Base-by-base conservation (phyloP, 805 yeast species). In the Kazachstania viticola region DNA sequence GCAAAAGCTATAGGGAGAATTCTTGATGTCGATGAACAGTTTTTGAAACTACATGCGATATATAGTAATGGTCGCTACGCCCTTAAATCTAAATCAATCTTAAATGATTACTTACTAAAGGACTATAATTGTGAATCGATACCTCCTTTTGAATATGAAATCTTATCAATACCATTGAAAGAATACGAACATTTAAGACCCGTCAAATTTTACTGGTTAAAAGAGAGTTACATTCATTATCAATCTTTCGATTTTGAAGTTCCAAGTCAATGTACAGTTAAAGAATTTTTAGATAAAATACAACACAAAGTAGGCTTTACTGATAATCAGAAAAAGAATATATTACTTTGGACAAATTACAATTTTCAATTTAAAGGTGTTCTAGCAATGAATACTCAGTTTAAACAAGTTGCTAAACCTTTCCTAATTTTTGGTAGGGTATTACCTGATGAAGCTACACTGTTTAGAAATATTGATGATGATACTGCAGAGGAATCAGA, bases 111-210 rank as follows among this genome's bases (percentile, higher is more conserved):
- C 33, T 42, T 61, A 19, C 53, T 65, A 4, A 60, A 60, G 30
- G 60, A 60, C 32, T 45, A 51, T 19, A 52, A 61, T 5, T 49
- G 51, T 32, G 53, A 48, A 21, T 36, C 48, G 9, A 54, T 52
- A n/a, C 62, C 74, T 4, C 46, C 62, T 2, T 69, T 88, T 36
- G 77, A 76, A 41, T 88, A 80, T 51, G 95, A 88, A 48, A 57
- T 79, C 1, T 64, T 91, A 46, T 79, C 74, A 28, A 74, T 85
- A 27, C 73, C 87, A 2, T 60, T 88, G 33, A 67, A 62, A 22
- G 93, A 84, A 39, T 69, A 79, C 45, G 98, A 91, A 54, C 74
- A 69, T 39, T 69, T 83, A 75, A 71, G 72, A 36, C 56, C 73
- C 4, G 57, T 87, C 26, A 72, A 66, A 32, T 62, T 88, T 14